Evolutionary conservation across 179 eudicot genomes (phyloP), one percentile per base, ranked within the genome.

Genomic region (Spinacia oleracea): DNA sequence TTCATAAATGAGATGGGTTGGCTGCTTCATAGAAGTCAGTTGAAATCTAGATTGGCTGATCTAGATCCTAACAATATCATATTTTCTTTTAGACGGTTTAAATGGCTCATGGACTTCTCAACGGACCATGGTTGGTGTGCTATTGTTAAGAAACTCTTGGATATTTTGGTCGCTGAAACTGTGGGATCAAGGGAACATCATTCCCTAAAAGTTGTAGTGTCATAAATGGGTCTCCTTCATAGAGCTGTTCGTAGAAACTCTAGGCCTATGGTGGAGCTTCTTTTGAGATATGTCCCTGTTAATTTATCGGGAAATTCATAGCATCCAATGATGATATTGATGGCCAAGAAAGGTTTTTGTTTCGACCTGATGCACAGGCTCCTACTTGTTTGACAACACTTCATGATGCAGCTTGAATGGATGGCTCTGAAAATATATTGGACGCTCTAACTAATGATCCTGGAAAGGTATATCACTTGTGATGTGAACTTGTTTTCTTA

Each of bases 381-480:
- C 95, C 95, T 75, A 97, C 88, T 68, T 95, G 98, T 53, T 83
- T 92, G 88, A 93, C 97, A 66, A 97, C 98, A 32, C 92, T 93
- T 46, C 98, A 93, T 70, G 79, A 90, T 73, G 98, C 97, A 72
- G 93, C 97, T 74, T 84, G 89, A 81, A 82, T 82, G 32, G 95
- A 88, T 75, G 92, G 90, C 63, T 82, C 83, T 60, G 92, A 89
- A 82, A 73, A 81, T 83, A 84, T 92, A 20, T 75, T 93, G 85
- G 93, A 92, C 79, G 97, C 98, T 35, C 78, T 93, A 77, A 90
- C 90, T 50, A 86, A 90, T 79, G 97, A 93, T 81, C 97, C 93
- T 78, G 90, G 91, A 85, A 76, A 62, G 93, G 98, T 89, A 89
- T 60, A 43, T 18, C 35, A 59, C 9, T 42, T 64, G 38, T 64